Evolutionary conservation across 2,329 filamentous ascomycete species (phyloP).

Genomic region (Pseudogymnoascus sp.): DNA sequence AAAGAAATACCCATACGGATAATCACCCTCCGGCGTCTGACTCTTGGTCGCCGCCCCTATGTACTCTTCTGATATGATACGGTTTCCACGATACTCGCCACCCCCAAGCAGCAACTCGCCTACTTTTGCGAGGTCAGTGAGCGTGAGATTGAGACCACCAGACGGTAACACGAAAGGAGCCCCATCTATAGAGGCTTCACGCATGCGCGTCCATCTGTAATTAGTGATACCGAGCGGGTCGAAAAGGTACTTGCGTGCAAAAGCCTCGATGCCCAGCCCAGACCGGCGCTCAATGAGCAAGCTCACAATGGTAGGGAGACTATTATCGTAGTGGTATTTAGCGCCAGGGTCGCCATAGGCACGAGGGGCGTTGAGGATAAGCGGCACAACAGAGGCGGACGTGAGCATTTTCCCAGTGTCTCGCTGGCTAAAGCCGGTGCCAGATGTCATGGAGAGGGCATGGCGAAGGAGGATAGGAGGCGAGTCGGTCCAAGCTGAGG

Average conservation of each 20-base stretch:
- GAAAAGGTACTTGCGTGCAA: neutral
- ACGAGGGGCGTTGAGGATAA: neutral
- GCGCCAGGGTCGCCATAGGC: neutral
- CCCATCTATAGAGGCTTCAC: neutral
- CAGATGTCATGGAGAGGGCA: neutral
- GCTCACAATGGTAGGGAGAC: neutral
- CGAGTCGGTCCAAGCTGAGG: neutral
- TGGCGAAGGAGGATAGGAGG: neutral
- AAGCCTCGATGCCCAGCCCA: neutral
- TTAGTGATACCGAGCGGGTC: neutral
- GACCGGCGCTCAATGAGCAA: neutral
- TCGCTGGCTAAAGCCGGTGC: neutral
- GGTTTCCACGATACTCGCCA: neutral
- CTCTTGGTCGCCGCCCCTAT: neutral
- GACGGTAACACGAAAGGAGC: neutral
- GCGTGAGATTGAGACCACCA: neutral
- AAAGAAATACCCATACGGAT: conserved; percentile 1
- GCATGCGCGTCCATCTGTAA: neutral
- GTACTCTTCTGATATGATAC: neutral
- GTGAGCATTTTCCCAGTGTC: neutral
- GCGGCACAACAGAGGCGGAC: neutral
- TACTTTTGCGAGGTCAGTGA: neutral
- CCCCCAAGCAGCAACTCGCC: neutral
- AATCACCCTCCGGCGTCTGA: neutral
- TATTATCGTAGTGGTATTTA: neutral